These are phyloP conservation scores for Candida ipomoeae DNA, from an alignment of 805 yeast genomes.

Conservation along the genomic window DNA sequence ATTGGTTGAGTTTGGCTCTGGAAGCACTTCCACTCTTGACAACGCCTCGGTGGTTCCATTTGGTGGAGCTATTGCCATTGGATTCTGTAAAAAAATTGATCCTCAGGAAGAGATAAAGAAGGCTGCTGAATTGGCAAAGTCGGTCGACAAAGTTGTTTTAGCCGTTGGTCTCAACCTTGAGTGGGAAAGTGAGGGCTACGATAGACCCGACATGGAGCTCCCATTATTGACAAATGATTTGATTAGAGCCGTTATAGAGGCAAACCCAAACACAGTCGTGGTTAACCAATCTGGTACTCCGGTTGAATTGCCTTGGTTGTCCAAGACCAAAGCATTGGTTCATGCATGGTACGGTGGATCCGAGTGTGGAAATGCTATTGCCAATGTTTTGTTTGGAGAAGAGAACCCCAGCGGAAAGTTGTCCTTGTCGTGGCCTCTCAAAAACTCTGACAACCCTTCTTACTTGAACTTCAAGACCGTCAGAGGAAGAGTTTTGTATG, in stretches of 20 bases:
- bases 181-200: slow-evolving; percentile 61
- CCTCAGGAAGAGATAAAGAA: slow-evolving; percentile 22
- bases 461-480: slow-evolving; percentile 48
- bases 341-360: slow-evolving; percentile 59
- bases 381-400: slow-evolving; percentile 59
- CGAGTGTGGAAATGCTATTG: slow-evolving; percentile 55
- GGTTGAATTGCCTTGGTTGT: slow-evolving; percentile 53
- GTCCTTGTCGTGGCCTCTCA: slow-evolving; percentile 51
- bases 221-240: slow-evolving; percentile 48
- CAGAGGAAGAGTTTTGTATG: slow-evolving; percentile 53
- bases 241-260: slow-evolving; percentile 41
- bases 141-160: slow-evolving; percentile 50
- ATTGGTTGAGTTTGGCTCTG: slow-evolving; percentile 11
- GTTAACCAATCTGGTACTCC: slow-evolving; percentile 63
- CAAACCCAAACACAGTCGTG: slow-evolving; percentile 47
- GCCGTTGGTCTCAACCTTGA: slow-evolving; percentile 50
- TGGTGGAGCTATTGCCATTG: slow-evolving; percentile 22
- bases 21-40: slow-evolving; percentile 9
- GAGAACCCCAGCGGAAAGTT: slow-evolving; percentile 58
- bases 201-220: slow-evolving; percentile 46
- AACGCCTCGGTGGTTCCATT: slow-evolving; percentile 22
- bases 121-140: slow-evolving; percentile 48
- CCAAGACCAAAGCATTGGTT: slow-evolving; percentile 38
- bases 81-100: slow-evolving; percentile 21
- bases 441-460: slow-evolving; percentile 52